Evolutionary conservation across 208 protist genomes (phyloP).

Genomic region (Naegleria fowleri): DNA sequence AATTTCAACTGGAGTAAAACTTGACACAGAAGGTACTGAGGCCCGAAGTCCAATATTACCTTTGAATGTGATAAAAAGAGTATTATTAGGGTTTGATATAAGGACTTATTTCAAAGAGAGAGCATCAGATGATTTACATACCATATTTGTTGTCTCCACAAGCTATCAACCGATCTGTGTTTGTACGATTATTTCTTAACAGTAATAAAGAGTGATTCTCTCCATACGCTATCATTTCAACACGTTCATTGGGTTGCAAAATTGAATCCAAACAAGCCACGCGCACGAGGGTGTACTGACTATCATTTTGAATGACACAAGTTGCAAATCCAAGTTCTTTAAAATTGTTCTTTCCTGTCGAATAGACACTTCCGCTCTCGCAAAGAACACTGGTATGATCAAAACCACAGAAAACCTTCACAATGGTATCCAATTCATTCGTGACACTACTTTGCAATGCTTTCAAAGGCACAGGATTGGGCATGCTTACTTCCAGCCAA

Average conservation of each 20-base stretch:
- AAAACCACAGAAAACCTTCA: not conserved
- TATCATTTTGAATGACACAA: not conserved
- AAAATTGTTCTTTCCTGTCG: not conserved
- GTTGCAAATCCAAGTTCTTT: not conserved
- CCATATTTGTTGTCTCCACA: not conserved
- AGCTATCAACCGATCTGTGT: not conserved
- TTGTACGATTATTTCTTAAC: not conserved
- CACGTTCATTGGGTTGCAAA: not conserved
- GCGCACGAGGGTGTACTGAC: not conserved
- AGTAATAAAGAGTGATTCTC: not conserved
- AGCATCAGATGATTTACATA: too few species aligned
- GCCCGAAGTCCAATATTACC: not conserved
- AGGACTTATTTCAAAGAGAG: too few species aligned
- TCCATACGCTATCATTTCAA: not conserved
- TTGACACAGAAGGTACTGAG: not conserved
- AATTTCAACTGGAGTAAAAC: not conserved
- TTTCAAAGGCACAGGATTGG: not conserved
- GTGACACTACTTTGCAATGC: not conserved
- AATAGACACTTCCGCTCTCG: not conserved
- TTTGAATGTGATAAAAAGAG: too few species aligned
- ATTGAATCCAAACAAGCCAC: not conserved
- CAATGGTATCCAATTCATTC: not conserved
- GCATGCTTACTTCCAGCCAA: not conserved
- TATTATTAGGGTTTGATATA: too few species aligned
- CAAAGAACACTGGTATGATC: not conserved